Base-by-base conservation (phyloP, 2,329 filamentous ascomycete genomes). In the Clathrospora elynae region DNA sequence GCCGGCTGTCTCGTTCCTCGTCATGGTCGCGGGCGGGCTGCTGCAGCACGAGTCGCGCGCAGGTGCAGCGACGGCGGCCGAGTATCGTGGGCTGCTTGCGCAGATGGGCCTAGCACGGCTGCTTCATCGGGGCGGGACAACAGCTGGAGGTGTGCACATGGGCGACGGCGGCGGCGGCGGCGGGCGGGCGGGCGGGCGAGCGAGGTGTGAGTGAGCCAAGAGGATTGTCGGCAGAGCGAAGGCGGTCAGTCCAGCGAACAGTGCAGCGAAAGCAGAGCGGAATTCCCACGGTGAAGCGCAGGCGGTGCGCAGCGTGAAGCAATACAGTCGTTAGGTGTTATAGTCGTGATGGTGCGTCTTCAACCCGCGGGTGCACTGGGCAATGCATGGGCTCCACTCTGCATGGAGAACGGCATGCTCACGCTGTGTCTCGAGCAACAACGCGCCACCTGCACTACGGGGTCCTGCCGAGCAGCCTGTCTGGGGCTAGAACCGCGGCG, bases 1-100 rank as follows among this genome's bases (percentile, higher is more conserved):
- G 72, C 77, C 76, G 61, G 72, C 72, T 62, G 75, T 74, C 67
- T 87, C 84, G 75, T 84, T 81, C 72, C 79, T 81, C 73, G 83
- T 81, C 85, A 88, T 88, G 35, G 35, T 62, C 53, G 36, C 53
- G 52, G 46, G 43, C 51, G 42, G 46, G 46, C 31, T 39, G 48
- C 44, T 36, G 30, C 14, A 17, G 44, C 23, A 13, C 25, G 35
- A 35, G 45, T 42, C 47, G 55, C 52, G 55, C 45, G 48, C 50
- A 29, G 35, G 31, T n/a, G 43, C 46, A 42, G 42, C 50, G 49
- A 33, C 41, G 47, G 38, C 30, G 48, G 49, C 38, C 42, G 53
- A 34, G n/a, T 40, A 34, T 61, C 50, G 57, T 61, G 56, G 58
- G 59, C 54, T 64, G 58, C 62, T 58, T 59, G 61, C 59, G 55